phyloP scores from a whole-genome alignment of 2,329 filamentous ascomycete genomes.

The Tolypocladium tropicale region DNA sequence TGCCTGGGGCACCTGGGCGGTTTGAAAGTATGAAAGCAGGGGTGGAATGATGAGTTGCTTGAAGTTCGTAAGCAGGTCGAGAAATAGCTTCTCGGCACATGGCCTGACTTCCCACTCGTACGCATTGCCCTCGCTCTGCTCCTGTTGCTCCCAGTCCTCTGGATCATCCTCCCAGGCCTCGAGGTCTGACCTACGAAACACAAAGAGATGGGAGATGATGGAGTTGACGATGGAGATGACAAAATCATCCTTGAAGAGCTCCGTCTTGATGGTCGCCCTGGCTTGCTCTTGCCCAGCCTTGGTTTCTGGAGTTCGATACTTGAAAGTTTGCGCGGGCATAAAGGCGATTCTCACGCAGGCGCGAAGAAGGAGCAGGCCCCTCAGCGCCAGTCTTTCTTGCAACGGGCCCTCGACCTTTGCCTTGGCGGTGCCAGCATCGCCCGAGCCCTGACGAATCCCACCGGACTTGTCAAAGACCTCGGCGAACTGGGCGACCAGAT shows the following conservation, averaged over 20 bases:
- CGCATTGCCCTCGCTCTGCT: constrained; percentile 73
- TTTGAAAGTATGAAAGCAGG: constrained; percentile 72
- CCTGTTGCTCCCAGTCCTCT: constrained; percentile 88
- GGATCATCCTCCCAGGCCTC: constrained; percentile 90
- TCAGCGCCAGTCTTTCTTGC: constrained; percentile 69
- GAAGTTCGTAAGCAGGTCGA: constrained; percentile 84
- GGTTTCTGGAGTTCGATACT: constrained; percentile 63
- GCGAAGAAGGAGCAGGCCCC: constrained; percentile 71
- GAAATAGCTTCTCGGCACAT: constrained; percentile 86
- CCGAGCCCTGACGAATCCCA: constrained; percentile 38
- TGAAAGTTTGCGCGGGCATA: constrained; percentile 71
- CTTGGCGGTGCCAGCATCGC: constrained; percentile 28
- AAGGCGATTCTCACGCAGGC: constrained; percentile 81
- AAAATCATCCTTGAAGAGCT: constrained; percentile 67
- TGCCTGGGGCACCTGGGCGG: constrained; percentile 53
- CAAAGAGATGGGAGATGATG: constrained; percentile 78
- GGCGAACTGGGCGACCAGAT: constrained; percentile 65
- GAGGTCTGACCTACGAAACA: constrained; percentile 76
- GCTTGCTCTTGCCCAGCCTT: constrained; percentile 68
- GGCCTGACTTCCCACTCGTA: constrained; percentile 90
- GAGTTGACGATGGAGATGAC: constrained; percentile 74
- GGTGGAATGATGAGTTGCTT: constrained; percentile 72
- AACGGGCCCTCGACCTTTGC: constrained; percentile 50
- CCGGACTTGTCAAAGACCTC: constrained; percentile 57
- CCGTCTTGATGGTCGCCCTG: constrained; percentile 55